Evolutionary conservation across 768 basidiomycete genomes (phyloP), one percentile per base, ranked within the genome.

Genomic region (Glaciozyma martinii): DNA sequence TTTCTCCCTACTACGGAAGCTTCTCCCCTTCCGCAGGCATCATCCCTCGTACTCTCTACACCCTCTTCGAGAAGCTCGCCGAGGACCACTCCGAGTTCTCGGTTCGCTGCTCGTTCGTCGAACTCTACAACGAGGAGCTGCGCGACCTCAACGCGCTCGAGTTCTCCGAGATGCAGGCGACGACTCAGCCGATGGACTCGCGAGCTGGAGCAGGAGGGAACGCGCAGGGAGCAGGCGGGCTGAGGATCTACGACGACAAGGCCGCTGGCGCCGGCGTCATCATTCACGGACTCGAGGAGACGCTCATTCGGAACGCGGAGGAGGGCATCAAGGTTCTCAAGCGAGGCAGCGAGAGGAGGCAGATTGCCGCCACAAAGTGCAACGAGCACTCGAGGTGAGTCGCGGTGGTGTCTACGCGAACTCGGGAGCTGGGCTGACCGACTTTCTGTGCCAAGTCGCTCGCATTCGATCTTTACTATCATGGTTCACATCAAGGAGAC

Each of bases 71-170:
- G 64, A 83, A 88, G 61, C 84, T 99, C 13, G 91, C 94, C 72
- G 81, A 83, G 13, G 82, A 83, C 0, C 81, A 81, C 27, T 75
- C 83, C 23, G 95, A 99, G 73, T 98, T 85, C 74, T 87, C 89
- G 72, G 92, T 99, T 74, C 91, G 89, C 74, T 83, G 94, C 60
- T 94, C 92, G 0, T 98, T 86, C 76, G 81, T 99, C 60, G 95
- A 99, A 75, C 81, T 99, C 27, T 99, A 98, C 77, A 99, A 99
- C 75, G 95, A 99, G 79, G 95, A 98, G 74, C 83, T 99, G 9
- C 87, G 95, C 29, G 95, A 99, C 76, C 83, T 99, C 32, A 74
- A 74, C 5, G 78, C 79, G 5, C 85, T 85, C 40, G 82, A 80
- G 60, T 55, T 63, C 3, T 79, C 79, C 15, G 89, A 91, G 67